Percentiles rank a stretch among this genome's conserved stretches.
phyloP scores from a whole-genome alignment of 2,329 filamentous ascomycete genomes.

The Helicocarpus griseus region DNA sequence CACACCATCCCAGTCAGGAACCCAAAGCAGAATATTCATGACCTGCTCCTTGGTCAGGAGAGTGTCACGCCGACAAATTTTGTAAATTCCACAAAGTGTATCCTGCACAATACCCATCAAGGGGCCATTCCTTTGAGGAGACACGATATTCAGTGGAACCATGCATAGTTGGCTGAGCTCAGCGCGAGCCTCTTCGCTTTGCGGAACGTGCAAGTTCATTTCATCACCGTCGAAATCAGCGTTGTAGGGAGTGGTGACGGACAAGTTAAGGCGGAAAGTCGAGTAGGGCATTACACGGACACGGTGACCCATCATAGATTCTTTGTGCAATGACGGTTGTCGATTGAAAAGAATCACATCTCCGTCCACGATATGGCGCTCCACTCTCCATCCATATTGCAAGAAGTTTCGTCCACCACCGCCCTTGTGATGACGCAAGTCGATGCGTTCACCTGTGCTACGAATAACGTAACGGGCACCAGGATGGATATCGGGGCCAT shows the following conservation, averaged over 20 bases:
- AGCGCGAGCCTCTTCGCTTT: conserved; percentile 91
- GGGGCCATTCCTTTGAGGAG: conserved; percentile 89
- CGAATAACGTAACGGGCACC: conserved; percentile 95
- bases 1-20: conserved; percentile 92
- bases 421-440: conserved; percentile 85
- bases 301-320: conserved; percentile 99
- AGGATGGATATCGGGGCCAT: conserved; percentile 88
- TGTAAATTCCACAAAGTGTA: conserved; percentile 91
- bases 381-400: conserved; percentile 97
- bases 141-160: conserved; percentile 98
- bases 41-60: conserved; percentile 85
- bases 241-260: conserved; percentile 97
- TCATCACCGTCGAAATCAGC: conserved; percentile 99
- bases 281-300: conserved; percentile 98
- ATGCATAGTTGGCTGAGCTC: conserved; percentile 91
- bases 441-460: conserved; percentile 85
- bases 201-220: conserved; percentile 99
- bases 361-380: conserved; percentile 89
- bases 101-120: conserved; percentile 99
- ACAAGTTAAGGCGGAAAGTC: conserved; percentile 94
- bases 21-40: conserved; percentile 96
- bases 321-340: conserved; percentile 97
- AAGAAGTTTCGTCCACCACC: conserved; percentile 69
- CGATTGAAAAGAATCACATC: conserved; percentile 99
- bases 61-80: conserved; percentile 84